phyloP scores from a whole-genome alignment of 2,329 filamentous ascomycete genomes.

The Catunica adiposa region DNA sequence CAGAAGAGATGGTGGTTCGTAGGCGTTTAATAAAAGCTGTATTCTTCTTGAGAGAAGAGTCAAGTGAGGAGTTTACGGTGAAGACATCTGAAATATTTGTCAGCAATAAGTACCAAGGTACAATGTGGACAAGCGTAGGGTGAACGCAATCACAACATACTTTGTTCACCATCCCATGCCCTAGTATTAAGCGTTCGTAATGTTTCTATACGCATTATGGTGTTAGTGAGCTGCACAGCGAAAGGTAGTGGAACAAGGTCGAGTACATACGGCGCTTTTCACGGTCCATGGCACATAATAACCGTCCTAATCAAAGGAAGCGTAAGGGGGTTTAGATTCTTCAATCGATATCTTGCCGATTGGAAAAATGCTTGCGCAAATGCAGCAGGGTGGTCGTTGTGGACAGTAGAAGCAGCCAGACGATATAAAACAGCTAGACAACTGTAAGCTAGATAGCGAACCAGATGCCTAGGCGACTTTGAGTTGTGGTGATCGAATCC shows the following conservation, averaged over 20 bases:
- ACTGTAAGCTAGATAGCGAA: not conserved
- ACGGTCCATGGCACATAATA: conserved; percentile 15
- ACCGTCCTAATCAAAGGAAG: conserved; percentile 6
- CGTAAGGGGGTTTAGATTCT: not conserved
- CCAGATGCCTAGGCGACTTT: not conserved
- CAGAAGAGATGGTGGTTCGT: conserved; percentile 69
- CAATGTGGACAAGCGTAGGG: not conserved
- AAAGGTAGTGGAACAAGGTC: not conserved
- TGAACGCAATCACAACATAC: conserved; percentile 29
- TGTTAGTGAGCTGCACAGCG: conserved; percentile 46
- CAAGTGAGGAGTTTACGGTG: conserved; percentile 59
- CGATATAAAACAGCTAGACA: conserved; percentile 2
- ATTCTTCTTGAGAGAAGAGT: conserved; percentile 95
- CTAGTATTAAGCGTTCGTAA: conserved; percentile 74
- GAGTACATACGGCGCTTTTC: conserved; percentile 13
- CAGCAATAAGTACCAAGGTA: not conserved
- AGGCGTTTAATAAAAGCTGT: conserved; percentile 95
- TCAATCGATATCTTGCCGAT: not conserved
- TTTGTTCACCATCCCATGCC: conserved; percentile 78
- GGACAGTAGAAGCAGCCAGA: not conserved
- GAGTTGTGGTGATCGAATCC: not conserved
- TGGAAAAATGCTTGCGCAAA: not conserved
- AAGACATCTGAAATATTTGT: conserved; percentile 49
- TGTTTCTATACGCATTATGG: conserved; percentile 4
- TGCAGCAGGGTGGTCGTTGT: not conserved